A percentile compares a stretch with the other conserved stretches of the same genome.
These are phyloP conservation scores for Solanum commersonii DNA, from an alignment of 257 asterid genomes.

Conservation along the genomic window DNA sequence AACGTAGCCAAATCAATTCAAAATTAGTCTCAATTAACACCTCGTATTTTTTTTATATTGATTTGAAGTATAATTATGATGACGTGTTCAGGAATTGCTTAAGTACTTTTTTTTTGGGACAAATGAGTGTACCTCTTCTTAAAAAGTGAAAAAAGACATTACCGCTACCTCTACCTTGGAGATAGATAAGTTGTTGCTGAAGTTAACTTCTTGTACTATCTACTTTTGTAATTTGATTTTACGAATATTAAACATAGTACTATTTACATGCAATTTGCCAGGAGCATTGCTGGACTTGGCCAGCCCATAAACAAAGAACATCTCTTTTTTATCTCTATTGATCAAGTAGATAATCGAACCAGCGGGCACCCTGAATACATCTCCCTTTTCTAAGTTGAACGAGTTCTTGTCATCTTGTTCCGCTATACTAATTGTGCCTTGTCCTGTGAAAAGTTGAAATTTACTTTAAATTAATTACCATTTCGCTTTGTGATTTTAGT, in stretches of 20 bases:
- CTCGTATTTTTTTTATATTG: too few relatives aligned
- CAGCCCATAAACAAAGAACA: constrained; percentile 17
- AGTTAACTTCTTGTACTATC: too few relatives aligned
- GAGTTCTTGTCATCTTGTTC: constrained; percentile 10
- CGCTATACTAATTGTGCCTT: constrained; percentile 14
- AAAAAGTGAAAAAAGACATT: too few relatives aligned
- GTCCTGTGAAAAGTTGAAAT: constrained; percentile 7
- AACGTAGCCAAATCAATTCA: too few relatives aligned
- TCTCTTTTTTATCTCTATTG: constrained; percentile 20
- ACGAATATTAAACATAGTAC: neutral
- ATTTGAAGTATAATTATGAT: too few relatives aligned
- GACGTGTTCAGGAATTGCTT: too few relatives aligned
- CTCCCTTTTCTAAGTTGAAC: constrained; percentile 24
- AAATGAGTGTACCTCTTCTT: too few relatives aligned
- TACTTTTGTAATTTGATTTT: too few relatives aligned
- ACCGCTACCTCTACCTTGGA: too few relatives aligned
- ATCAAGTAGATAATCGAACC: constrained; percentile 24
- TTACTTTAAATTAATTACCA: neutral
- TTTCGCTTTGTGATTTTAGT: neutral
- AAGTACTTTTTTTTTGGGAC: too few relatives aligned
- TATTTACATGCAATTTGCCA: constrained; percentile 23
- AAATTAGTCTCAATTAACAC: too few relatives aligned
- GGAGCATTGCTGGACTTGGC: constrained; percentile 26
- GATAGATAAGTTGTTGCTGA: too few relatives aligned
- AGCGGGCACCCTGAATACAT: constrained; percentile 22